Evolutionary conservation across 1,139 yeast genomes (phyloP), one percentile per base, ranked within the genome.

Genomic region (Saccharomyces pastorianus): DNA sequence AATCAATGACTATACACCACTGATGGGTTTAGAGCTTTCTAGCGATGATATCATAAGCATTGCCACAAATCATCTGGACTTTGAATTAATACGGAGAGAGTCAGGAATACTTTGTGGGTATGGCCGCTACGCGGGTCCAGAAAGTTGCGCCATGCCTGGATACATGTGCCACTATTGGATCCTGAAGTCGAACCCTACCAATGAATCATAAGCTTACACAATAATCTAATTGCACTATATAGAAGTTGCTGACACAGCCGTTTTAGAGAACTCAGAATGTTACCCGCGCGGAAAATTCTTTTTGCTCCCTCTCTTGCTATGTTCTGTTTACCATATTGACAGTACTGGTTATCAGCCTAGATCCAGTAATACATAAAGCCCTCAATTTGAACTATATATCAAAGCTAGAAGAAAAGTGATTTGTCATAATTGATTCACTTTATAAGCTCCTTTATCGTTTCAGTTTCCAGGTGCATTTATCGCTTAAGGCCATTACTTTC

Each of bases 131-230:
- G 48, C 49, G 6, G 23, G 44, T 11, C 47, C 47, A 41, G 38
- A 27, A 29, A 47, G 49, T 28, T 57, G 52, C 23, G 50, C 58
- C 4, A 48, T 54, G 49, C 55, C 56, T 5, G 57, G 59, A 2
- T 58, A 59, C 32, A 52, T 51, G 38, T 60, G 62, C 38, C 48
- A 55, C 28, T 58, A 49, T 48, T 61, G 64, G 63, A 51, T 55
- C 26, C 28, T 59, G 25, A 55, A 55, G 32, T 53, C 28, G 27
- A 47, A 32, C 25, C 44, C 44, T 4, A 4, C n/a, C 20, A 20
- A 20, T 20, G n/a, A 38, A 38, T 11, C 20, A 11, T 34, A 17
- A 14, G 23, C 17, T 9, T 34, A 17, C 17, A 17, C 38, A 38
- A 17, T 20, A 14, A 3, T 34, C 9, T 14, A 14, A 34, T 14